Conservation (phyloP, 2,329 filamentous ascomycete genomes). For the Fusarium euwallaceae region DNA sequence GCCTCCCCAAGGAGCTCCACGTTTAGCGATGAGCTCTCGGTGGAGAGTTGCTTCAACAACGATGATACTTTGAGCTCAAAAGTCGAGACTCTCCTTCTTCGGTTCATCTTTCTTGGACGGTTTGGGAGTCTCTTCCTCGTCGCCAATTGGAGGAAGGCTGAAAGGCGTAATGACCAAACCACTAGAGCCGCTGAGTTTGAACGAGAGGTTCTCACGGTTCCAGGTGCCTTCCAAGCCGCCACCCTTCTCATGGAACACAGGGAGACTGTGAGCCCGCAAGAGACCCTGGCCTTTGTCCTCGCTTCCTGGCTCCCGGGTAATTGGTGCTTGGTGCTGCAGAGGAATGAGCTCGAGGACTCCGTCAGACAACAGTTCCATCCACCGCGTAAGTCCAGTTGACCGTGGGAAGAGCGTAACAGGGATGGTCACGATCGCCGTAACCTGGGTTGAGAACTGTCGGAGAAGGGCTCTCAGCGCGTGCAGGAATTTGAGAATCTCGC, state of each 20-base stretch:
- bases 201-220: slow-evolving; percentile 87
- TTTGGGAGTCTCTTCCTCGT: slow-evolving; percentile 64
- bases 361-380: slow-evolving; percentile 88
- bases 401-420: slow-evolving; percentile 86
- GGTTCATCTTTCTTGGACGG: slow-evolving; percentile 63
- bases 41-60: neutral
- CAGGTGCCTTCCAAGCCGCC: slow-evolving; percentile 78
- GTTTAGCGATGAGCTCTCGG: neutral
- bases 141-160: slow-evolving; percentile 87
- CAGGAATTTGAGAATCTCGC: slow-evolving; percentile 82
- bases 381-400: slow-evolving; percentile 80
- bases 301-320: slow-evolving; percentile 67
- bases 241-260: slow-evolving; percentile 88
- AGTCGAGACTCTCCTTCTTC: slow-evolving; percentile 78
- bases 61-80: slow-evolving; percentile 60
- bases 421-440: slow-evolving; percentile 81
- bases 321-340: slow-evolving; percentile 68
- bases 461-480: slow-evolving; percentile 83
- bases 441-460: slow-evolving; percentile 71
- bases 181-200: slow-evolving; percentile 83
- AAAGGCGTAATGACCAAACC: slow-evolving; percentile 90
- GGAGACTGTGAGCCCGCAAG: slow-evolving; percentile 84
- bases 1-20: neutral
- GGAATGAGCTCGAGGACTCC: slow-evolving; percentile 88
- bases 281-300: slow-evolving; percentile 86